Evolutionary conservation across 1,284 basidiomycete genomes (phyloP).

Genomic region (Exobasidium rhododendri): DNA sequence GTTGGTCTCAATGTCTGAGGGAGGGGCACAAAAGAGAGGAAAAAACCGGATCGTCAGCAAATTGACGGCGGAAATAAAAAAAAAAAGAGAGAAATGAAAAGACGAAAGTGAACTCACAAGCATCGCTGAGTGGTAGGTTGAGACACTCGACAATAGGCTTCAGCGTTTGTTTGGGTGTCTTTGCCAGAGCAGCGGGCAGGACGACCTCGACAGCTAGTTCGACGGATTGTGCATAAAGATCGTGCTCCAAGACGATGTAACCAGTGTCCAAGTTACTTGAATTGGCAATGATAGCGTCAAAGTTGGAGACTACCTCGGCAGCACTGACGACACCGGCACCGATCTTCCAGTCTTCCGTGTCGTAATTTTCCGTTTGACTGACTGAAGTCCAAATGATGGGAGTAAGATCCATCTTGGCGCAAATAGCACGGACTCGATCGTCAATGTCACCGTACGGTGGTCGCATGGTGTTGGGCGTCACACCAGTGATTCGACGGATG

Average conservation of each 20-base stretch:
- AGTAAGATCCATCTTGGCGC: constrained; percentile 45
- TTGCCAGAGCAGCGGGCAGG: constrained; percentile 39
- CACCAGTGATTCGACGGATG: constrained; percentile 62
- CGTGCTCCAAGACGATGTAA: constrained; percentile 72
- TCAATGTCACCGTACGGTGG: constrained; percentile 55
- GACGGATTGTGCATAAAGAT: constrained; percentile 51
- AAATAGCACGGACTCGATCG: constrained; percentile 52
- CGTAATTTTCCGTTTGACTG: constrained; percentile 32
- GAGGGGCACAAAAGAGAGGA: neutral
- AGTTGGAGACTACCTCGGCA: constrained; percentile 32
- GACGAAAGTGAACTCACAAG: constrained; percentile 31
- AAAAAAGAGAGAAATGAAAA: no score
- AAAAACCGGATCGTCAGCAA: no score
- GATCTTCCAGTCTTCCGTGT: constrained; percentile 50
- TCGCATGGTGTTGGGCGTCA: constrained; percentile 56
- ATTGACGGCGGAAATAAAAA: no score
- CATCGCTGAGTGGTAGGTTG: constrained; percentile 32
- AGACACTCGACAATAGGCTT: constrained; percentile 56
- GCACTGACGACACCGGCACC: constrained; percentile 41
- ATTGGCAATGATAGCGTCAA: constrained; percentile 42
- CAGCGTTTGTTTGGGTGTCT: constrained; percentile 63
- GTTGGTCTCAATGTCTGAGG: constrained; percentile 30
- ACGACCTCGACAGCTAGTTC: constrained; percentile 47
- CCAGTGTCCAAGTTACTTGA: constrained; percentile 65
- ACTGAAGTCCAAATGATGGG: constrained; percentile 53